Conservation (phyloP, 495 filamentous ascomycete species). For the Beverwykella pulmonaria region DNA sequence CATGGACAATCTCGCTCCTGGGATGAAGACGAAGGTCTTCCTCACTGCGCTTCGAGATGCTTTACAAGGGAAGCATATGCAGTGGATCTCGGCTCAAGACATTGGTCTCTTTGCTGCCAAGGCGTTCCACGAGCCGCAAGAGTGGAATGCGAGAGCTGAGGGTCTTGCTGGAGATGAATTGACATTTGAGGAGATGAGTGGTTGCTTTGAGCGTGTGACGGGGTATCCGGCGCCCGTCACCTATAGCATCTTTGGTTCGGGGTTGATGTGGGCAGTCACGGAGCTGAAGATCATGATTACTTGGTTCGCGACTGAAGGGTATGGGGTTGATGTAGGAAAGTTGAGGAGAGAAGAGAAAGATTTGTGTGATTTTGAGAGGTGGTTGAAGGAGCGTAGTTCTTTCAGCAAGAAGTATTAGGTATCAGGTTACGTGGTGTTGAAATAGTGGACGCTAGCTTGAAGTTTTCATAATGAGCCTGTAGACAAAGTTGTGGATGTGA, state of each 20-base stretch:
- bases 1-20: slow-evolving; percentile 65
- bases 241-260: slow-evolving; percentile 40
- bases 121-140: slow-evolving; percentile 57
- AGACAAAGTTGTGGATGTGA: no score
- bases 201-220: slow-evolving; percentile 54
- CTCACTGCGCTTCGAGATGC: slow-evolving; percentile 54
- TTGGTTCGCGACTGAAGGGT: slow-evolving; percentile 67
- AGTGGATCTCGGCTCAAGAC: slow-evolving; percentile 60
- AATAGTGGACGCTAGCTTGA: neutral
- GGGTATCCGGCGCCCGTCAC: slow-evolving; percentile 53
- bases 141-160: slow-evolving; percentile 52
- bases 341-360: slow-evolving; percentile 55
- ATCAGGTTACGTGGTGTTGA: neutral
- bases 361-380: slow-evolving; percentile 61
- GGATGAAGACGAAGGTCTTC: slow-evolving; percentile 64
- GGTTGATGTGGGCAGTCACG: slow-evolving; percentile 50
- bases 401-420: slow-evolving; percentile 6
- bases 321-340: slow-evolving; percentile 59
- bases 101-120: slow-evolving; percentile 67
- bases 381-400: slow-evolving; percentile 62
- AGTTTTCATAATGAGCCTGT: no score
- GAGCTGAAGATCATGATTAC: slow-evolving; percentile 64
- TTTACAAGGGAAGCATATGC: slow-evolving; percentile 55
- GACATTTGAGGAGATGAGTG: slow-evolving; percentile 53
- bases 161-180: slow-evolving; percentile 65